Percentiles rank a stretch among this genome's conserved stretches.
Evolutionary conservation across 1,284 basidiomycete genomes (phyloP).

Genomic region (Puccinia coronata): DNA sequence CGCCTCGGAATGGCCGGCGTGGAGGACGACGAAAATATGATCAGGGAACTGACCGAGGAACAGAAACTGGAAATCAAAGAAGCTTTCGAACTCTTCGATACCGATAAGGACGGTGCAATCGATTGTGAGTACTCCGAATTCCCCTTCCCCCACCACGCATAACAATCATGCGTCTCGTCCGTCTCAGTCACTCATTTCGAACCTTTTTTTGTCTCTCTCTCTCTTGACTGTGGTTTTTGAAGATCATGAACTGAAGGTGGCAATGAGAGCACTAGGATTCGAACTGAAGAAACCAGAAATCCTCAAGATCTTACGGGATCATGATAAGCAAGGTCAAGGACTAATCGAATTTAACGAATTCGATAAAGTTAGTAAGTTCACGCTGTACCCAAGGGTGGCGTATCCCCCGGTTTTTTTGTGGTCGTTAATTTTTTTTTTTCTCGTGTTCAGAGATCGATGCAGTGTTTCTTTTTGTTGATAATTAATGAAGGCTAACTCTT

Average conservation of each 20-base stretch:
- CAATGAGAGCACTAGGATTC: slow-evolving; percentile 95
- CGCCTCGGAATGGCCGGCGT: slow-evolving; percentile 11
- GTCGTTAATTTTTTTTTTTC: no score
- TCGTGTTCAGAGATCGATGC: no score
- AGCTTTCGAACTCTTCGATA: slow-evolving; percentile 98
- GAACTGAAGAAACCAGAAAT: slow-evolving; percentile 98
- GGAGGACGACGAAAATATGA: slow-evolving; percentile 37
- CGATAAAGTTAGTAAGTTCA: slow-evolving; percentile 84
- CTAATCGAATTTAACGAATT: slow-evolving; percentile 94
- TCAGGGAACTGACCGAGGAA: slow-evolving; percentile 75
- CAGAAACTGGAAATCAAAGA: slow-evolving; percentile 98
- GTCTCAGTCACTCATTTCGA: neutral
- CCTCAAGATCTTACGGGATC: slow-evolving; percentile 85
- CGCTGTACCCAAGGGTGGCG: no score
- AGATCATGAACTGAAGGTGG: slow-evolving; percentile 98
- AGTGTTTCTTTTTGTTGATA: no score
- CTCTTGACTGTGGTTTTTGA: neutral
- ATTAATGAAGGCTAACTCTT: no score
- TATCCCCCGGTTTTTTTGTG: no score
- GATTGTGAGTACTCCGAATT: slow-evolving; percentile 52
- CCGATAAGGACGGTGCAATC: slow-evolving; percentile 87
- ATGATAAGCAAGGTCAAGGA: slow-evolving; percentile 85
- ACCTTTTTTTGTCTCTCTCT: neutral
- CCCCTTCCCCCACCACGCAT: neutral
- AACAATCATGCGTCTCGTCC: neutral